Conservation (phyloP, 225 moss, liverwort and hornwort genomes). For the Straminergon stramineum region DNA sequence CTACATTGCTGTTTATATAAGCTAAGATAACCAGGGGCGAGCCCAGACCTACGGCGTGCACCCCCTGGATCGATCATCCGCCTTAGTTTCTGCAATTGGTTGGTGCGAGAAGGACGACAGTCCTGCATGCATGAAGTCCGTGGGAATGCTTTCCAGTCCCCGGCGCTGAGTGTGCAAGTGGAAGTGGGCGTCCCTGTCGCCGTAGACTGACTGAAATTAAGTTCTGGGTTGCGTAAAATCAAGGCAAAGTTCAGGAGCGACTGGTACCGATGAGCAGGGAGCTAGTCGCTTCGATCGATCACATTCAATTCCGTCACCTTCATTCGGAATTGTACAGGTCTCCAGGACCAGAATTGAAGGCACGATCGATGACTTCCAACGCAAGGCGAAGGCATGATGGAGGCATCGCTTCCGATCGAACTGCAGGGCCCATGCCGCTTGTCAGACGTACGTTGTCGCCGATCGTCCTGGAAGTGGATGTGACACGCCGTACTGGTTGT, state of each 20-base stretch:
- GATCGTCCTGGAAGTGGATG: not conserved
- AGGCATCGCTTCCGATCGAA: not conserved
- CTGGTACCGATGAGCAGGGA: not conserved
- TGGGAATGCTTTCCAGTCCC: not conserved
- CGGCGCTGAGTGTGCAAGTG: not conserved
- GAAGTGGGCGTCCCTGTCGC: not conserved
- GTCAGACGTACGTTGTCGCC: not conserved
- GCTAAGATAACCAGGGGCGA: not conserved
- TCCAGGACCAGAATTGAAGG: not conserved
- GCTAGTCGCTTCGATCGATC: not conserved
- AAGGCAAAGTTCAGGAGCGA: not conserved
- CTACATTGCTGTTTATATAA: not conserved
- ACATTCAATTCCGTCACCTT: not conserved
- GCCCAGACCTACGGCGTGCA: not conserved
- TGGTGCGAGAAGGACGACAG: not conserved
- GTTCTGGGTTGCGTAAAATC: not conserved
- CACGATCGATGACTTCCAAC: not conserved
- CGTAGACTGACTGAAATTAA: not conserved
- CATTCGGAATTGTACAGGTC: not conserved
- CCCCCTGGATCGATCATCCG: not conserved
- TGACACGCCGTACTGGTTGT: not conserved
- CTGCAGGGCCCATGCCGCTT: not conserved
- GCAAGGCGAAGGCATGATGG: not conserved
- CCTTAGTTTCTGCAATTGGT: not conserved
- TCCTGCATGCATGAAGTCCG: no score